phyloP scores from a whole-genome alignment of 192 early-diverging fungal genomes.

The Funneliformis geosporum region DNA sequence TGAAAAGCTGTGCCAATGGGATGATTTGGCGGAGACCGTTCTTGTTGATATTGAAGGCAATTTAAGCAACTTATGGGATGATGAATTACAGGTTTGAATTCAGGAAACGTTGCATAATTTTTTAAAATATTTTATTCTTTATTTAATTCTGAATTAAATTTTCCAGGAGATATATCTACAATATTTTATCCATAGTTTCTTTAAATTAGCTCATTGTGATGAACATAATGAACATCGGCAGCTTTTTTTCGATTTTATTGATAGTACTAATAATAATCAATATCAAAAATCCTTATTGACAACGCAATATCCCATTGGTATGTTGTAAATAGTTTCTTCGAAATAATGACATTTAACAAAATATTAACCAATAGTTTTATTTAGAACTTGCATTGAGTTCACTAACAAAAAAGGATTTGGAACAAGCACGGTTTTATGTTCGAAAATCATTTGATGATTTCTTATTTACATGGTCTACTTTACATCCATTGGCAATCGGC shows the following conservation, averaged over 20 bases:
- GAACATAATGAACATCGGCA: slow-evolving; percentile 49
- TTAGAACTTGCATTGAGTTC: slow-evolving; percentile 50
- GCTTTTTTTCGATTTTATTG: slow-evolving; percentile 56
- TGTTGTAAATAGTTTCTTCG: background rate
- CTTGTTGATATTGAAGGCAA: slow-evolving; percentile 55
- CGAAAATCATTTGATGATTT: slow-evolving; percentile 48
- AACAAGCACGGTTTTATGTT: slow-evolving; percentile 49
- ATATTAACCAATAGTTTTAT: background rate
- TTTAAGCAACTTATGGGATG: slow-evolving; percentile 55
- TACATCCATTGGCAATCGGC: slow-evolving; percentile 51
- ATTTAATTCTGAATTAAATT: background rate
- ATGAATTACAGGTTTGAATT: slow-evolving; percentile 36
- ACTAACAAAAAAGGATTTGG: slow-evolving; percentile 43
- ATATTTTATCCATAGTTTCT: slow-evolving; percentile 57
- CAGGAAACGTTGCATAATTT: background rate
- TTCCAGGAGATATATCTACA: slow-evolving; percentile 52
- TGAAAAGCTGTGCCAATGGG: slow-evolving; percentile 66
- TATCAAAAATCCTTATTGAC: slow-evolving; percentile 33
- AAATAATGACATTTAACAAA: background rate
- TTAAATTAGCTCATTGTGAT: slow-evolving; percentile 49
- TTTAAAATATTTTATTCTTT: background rate
- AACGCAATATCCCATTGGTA: slow-evolving; percentile 45
- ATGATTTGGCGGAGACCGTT: slow-evolving; percentile 53
- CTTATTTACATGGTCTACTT: slow-evolving; percentile 46
- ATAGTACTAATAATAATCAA: slow-evolving; percentile 39